A percentile compares a stretch with the other conserved stretches of the same genome.
Evolutionary conservation across 441 rosid genomes (phyloP).

Genomic region (Daphne laureola): DNA sequence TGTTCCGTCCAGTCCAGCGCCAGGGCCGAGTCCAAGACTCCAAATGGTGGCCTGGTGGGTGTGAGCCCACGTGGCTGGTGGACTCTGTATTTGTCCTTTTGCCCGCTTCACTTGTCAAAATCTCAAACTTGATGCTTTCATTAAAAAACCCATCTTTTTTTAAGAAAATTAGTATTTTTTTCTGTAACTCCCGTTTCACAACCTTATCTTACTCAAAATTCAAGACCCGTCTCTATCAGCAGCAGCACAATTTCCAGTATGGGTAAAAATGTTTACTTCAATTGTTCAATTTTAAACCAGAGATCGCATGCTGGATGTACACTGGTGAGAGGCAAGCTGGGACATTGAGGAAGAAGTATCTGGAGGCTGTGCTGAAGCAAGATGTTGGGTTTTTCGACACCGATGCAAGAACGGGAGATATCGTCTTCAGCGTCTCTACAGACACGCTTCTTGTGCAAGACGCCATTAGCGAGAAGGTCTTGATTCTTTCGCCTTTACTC

Average conservation of each 20-base stretch:
- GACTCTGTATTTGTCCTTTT: conserved; percentile 29
- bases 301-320: conserved; percentile 98
- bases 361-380: conserved; percentile 90
- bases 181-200: neutral
- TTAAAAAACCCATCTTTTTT: neutral
- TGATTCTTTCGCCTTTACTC: neutral
- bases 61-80: conserved; percentile 45
- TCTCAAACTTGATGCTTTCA: conserved; percentile 7
- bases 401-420: conserved; percentile 96
- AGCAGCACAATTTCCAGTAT: conserved; percentile 3
- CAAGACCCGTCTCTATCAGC: conserved; percentile 16
- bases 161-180: neutral
- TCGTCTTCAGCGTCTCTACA: conserved; percentile 93
- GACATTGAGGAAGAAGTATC: conserved; percentile 79
- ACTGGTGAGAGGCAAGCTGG: conserved; percentile 92
- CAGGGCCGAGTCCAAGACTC: conserved; percentile 13
- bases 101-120: conserved; percentile 20
- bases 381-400: conserved; percentile 98
- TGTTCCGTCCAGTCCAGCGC: conserved; percentile 2
- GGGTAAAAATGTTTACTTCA: neutral
- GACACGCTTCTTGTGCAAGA: conserved; percentile 98
- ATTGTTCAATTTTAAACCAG: conserved; percentile 26
- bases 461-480: conserved; percentile 97
- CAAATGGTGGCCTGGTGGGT: conserved; percentile 17
- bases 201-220: conserved; percentile 15